Conservation (phyloP, 1,284 basidiomycete genomes). For the Rhodotorula sp. region DNA sequence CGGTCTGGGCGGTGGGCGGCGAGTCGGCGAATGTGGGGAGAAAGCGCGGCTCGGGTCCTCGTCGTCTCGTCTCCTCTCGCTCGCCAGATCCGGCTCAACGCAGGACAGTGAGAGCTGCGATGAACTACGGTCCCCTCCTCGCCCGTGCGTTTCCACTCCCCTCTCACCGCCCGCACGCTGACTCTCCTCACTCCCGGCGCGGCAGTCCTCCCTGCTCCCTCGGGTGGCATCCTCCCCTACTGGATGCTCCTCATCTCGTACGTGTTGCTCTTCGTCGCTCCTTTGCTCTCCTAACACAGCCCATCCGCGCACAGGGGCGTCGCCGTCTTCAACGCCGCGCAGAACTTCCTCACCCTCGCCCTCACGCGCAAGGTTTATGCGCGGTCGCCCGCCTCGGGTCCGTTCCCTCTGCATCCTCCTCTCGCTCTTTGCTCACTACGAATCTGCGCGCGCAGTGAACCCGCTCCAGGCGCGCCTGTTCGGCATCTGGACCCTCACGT, state of each 20-base stretch:
- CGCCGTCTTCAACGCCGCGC: conserved; percentile 78
- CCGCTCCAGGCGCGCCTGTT: conserved; percentile 82
- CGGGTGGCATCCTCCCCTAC: conserved; percentile 61
- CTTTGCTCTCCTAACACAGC: too few relatives aligned
- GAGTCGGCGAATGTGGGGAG: not conserved
- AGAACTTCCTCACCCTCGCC: conserved; percentile 76
- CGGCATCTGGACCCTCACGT: conserved; percentile 81
- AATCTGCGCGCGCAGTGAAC: conserved; percentile 64
- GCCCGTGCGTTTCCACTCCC: not conserved
- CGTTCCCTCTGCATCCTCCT: conserved; percentile 4
- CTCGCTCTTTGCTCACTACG: not conserved
- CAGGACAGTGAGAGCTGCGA: not conserved
- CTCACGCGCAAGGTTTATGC: conserved; percentile 77
- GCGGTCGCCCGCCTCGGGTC: conserved; percentile 58
- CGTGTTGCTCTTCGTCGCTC: not conserved
- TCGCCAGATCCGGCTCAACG: too few relatives aligned
- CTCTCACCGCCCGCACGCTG: not conserved
- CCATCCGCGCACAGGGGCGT: conserved; percentile 51
- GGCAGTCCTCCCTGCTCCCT: conserved; percentile 2
- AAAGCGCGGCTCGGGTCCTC: too few relatives aligned
- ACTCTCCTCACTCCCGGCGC: conserved; percentile 4
- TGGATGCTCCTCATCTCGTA: conserved; percentile 81
- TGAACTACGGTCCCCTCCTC: not conserved
- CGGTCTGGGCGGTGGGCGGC: too few relatives aligned
- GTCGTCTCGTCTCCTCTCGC: too few relatives aligned